Evolutionary conservation across 2,329 filamentous ascomycete genomes (phyloP), one percentile per base, ranked within the genome.

Genomic region (Monilinia fructicola): DNA sequence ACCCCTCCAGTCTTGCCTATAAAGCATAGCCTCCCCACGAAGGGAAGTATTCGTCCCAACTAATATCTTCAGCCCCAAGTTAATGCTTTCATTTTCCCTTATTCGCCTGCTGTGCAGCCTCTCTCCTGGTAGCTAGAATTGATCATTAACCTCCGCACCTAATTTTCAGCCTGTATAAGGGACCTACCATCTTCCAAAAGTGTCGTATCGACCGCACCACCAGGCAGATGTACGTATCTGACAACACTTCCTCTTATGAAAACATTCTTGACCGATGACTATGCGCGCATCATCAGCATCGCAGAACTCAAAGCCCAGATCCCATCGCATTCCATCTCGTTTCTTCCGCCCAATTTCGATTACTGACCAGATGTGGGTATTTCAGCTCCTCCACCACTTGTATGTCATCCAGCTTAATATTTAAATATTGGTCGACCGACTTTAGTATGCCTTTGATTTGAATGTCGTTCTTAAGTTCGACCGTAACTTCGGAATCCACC

Each of bases 401-500:
- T 69, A 98, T 96, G 76, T 97, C 92, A 76, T 99, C 95, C 61
- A 99, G 87, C 83, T 98, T 98, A 81, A 99, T 97, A 81, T 99
- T 99, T 76, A 99, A 87, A 81, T 96, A 99, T 82, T 98, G 95
- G 78, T 99, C 95, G 72, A 99, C 94, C 76, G 91, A 96, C 84
- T 98, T 99, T 72, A 99, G 85, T 46, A 90, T 96, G 72, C 95
- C 95, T 74, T 92, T 91, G 78, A 99, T 96, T 77, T 93, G 93
- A 74, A 99, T 96, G 81, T 99, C 95, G 79, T 99, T 99, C 82
- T 99, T 99, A 78, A 99, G 91, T 83, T 99, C 95, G 77, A 99
- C 93, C 56, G 93, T 98, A 76, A 99, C 93, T 83, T 96, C 89
- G 73, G 95, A 90, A 83, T 97, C 95, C 78, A 97, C 96, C 76